phyloP scores from a whole-genome alignment of 371 early-diverging fungal genomes.

The Catenaria anguillulae region DNA sequence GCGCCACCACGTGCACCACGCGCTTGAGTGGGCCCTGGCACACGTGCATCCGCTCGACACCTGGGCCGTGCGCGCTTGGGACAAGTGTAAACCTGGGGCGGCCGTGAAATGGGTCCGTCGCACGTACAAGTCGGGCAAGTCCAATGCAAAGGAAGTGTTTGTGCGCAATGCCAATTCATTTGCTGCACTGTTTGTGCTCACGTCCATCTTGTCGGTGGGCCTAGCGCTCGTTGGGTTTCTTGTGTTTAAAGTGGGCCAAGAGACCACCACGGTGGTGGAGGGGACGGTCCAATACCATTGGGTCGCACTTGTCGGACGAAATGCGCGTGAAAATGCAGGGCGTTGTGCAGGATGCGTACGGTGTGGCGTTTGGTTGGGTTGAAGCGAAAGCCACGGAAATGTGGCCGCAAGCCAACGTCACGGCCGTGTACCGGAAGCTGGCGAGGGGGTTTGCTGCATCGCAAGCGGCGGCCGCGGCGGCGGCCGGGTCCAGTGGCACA shows the following conservation, averaged over 20 bases:
- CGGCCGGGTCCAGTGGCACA: neutral
- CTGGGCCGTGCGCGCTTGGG: too few species aligned
- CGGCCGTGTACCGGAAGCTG: neutral
- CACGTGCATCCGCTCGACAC: neutral
- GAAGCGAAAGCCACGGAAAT: neutral
- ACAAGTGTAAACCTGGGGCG: too few species aligned
- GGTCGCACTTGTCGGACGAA: neutral
- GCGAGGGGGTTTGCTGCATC: neutral
- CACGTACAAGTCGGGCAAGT: conserved; percentile 4
- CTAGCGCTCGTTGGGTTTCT: neutral
- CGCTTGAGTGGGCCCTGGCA: neutral
- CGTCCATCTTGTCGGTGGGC: neutral
- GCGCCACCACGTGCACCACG: neutral
- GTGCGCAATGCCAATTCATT: conserved; percentile 2
- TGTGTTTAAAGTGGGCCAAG: neutral
- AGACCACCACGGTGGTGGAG: neutral
- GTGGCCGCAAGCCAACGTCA: conserved; percentile 1
- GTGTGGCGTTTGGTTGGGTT: neutral
- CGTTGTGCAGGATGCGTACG: neutral
- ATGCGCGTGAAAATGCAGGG: neutral
- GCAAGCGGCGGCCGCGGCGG: neutral
- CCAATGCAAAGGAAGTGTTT: neutral
- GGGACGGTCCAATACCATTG: neutral
- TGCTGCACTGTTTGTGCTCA: conserved; percentile 5
- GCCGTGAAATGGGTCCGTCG: neutral